These are phyloP conservation scores for Cantharellus anzutake DNA, from an alignment of 768 basidiomycete species.

Conservation along the genomic window DNA sequence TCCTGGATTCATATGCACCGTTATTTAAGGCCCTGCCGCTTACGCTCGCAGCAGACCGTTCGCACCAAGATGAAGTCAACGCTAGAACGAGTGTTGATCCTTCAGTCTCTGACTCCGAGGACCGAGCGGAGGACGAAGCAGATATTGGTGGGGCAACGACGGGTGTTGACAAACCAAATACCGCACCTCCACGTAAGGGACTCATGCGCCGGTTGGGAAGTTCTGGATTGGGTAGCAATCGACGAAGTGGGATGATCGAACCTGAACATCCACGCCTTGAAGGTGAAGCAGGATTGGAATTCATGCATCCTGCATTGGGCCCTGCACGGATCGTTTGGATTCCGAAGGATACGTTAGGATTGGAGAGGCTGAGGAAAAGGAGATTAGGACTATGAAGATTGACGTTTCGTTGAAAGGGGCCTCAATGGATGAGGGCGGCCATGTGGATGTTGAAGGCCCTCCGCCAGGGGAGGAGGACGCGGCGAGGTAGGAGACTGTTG, in stretches of 20 bases:
- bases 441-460: slow-evolving; percentile 30
- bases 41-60: slow-evolving; percentile 48
- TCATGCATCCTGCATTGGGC: slow-evolving; percentile 68
- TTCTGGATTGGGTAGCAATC: no score
- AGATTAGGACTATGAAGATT: slow-evolving; percentile 34
- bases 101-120: slow-evolving; percentile 1
- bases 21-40: slow-evolving; percentile 59
- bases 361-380: slow-evolving; percentile 43
- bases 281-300: slow-evolving; percentile 18
- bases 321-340: slow-evolving; percentile 39
- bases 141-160: slow-evolving; percentile 5
- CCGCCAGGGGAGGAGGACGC: slow-evolving; percentile 18
- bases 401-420: slow-evolving; percentile 31
- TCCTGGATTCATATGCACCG: slow-evolving; percentile 66
- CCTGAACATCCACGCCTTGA: no score
- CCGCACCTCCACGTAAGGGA: no score
- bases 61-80: slow-evolving; percentile 10
- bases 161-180: no score
- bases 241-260: no score
- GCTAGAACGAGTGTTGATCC: not conserved
- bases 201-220: no score
- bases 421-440: slow-evolving; percentile 40
- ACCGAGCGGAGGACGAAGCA: slow-evolving; percentile 2
- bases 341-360: slow-evolving; percentile 48
- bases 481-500: no score